Conservation (phyloP, 768 basidiomycete genomes). For the Sarcodon aspratus region DNA sequence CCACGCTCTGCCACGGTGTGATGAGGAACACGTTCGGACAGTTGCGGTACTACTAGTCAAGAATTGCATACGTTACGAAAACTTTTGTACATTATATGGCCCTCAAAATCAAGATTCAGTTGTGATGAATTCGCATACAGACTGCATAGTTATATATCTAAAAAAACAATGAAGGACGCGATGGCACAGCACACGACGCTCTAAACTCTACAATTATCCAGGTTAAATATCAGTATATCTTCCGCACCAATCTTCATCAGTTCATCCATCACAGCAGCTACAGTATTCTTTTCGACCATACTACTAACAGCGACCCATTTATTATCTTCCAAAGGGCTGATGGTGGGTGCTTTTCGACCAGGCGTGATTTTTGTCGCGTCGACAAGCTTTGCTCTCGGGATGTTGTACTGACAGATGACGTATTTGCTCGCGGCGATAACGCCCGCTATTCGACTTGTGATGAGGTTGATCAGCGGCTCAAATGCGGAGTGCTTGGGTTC, state of each 20-base stretch:
- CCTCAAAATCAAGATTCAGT: too few relatives aligned
- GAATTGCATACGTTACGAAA: too few relatives aligned
- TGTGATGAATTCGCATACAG: too few relatives aligned
- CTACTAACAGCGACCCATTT: constrained; percentile 87
- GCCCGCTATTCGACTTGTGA: constrained; percentile 84
- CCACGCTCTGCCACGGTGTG: too few relatives aligned
- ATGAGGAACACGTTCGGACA: too few relatives aligned
- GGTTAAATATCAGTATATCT: constrained; percentile 80
- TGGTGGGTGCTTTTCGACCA: constrained; percentile 80
- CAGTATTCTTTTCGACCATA: constrained; percentile 80
- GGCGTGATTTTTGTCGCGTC: constrained; percentile 69
- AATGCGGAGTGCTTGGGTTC: constrained; percentile 51
- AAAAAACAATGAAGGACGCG: too few relatives aligned
- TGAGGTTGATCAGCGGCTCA: constrained; percentile 57
- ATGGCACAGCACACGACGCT: not conserved
- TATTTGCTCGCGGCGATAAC: constrained; percentile 83
- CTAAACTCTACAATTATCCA: constrained; percentile 91
- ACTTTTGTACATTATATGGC: too few relatives aligned
- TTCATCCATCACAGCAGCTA: constrained; percentile 83
- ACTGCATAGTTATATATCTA: too few relatives aligned
- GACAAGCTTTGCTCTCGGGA: constrained; percentile 51
- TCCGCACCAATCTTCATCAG: constrained; percentile 76
- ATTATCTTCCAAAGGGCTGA: constrained; percentile 71
- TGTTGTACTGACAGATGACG: constrained; percentile 88
- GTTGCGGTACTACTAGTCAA: too few relatives aligned